Base-by-base conservation (phyloP, 164 flowering plant genomes). In the Akebia trifoliata region DNA sequence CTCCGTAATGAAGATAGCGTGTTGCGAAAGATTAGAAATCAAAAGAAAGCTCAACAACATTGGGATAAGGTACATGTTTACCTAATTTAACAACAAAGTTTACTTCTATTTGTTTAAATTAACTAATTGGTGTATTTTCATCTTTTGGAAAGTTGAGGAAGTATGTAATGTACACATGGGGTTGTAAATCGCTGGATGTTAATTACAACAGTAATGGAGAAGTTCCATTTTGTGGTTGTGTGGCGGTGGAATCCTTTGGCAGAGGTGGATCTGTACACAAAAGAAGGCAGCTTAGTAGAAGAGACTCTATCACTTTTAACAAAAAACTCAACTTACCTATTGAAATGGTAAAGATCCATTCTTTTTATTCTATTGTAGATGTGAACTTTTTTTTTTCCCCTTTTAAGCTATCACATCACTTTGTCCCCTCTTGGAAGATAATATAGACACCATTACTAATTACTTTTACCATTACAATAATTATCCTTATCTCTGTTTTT, bases 161-260 rank as follows among this genome's bases (percentile, higher is more conserved):
- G 70, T 94, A 87, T 74, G 99, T 90, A 9, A 74, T 61, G 74
- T 90, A 76, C 75, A 94, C 90, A 36, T 94, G 85, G 83, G 84
- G 77, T 22, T 62, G 74, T 75, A 59, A 58, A 35, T 56, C 61
- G 29, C 39, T 85, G 72, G 80, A 78, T 36, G 84, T 76, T 38
- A 56, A 70, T 20, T 30, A 34, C 51, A 59, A 50, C 15, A 58
- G 49, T 29, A 46, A 35, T 35, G 36, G 60, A 48, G 61, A 76
- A 21, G 67, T 45, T 25, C 46, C 66, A 42, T 35, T 77, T 59
- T 78, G 76, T 29, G 2, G 56, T 52, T 65, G 70, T 59, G 34
- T 64, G 46, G 50, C 54, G 59, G 32, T 52, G 22, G 68, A 70
- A 57, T 46, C 81, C 20, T 32, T 45, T 14, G 69, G 46, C 52